phyloP scores from a whole-genome alignment of 768 basidiomycete genomes.

The Brasilioporus rufonigricans region DNA sequence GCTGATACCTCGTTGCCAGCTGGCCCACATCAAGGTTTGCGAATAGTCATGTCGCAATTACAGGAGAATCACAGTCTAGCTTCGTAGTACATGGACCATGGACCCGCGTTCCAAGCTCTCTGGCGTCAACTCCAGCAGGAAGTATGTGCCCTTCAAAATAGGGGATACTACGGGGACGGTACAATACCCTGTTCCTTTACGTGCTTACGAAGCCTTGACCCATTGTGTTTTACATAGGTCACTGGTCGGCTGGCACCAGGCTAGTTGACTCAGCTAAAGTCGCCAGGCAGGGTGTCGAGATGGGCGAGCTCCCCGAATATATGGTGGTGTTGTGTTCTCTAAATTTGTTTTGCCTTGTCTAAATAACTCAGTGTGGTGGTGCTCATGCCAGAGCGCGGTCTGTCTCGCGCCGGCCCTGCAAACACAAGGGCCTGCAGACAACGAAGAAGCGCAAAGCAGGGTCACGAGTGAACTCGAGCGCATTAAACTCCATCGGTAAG shows the following conservation, averaged over 20 bases:
- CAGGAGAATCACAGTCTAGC: background rate
- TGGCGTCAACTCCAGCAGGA: conserved; percentile 67
- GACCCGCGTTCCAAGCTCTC: conserved; percentile 68
- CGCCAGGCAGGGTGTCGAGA: conserved; percentile 47
- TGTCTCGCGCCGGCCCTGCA: conserved; percentile 42
- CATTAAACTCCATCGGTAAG: conserved; percentile 58
- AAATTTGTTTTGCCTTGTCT: background rate
- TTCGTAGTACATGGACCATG: conserved; percentile 76
- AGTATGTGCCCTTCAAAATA: conserved; percentile 65
- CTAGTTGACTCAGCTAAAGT: conserved; percentile 62
- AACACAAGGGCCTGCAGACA: conserved; percentile 59
- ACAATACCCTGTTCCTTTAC: conserved; percentile 1
- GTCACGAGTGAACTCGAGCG: conserved; percentile 56
- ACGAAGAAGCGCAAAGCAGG: conserved; percentile 72
- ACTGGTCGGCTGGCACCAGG: conserved; percentile 77
- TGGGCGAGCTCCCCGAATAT: conserved; percentile 71
- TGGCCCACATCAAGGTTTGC: conserved; percentile 77
- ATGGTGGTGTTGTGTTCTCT: conserved; percentile 44
- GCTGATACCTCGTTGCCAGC: conserved; percentile 37
- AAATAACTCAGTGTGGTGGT: conserved; percentile 65
- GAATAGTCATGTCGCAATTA: background rate
- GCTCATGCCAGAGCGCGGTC: conserved; percentile 66
- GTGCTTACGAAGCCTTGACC: conserved; percentile 6
- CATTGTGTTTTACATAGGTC: conserved; percentile 44
- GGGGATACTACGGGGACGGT: conserved; percentile 86